These are phyloP conservation scores for Neocallimastix lanati DNA, from an alignment of 192 early-diverging fungal genomes.

Conservation along the genomic window DNA sequence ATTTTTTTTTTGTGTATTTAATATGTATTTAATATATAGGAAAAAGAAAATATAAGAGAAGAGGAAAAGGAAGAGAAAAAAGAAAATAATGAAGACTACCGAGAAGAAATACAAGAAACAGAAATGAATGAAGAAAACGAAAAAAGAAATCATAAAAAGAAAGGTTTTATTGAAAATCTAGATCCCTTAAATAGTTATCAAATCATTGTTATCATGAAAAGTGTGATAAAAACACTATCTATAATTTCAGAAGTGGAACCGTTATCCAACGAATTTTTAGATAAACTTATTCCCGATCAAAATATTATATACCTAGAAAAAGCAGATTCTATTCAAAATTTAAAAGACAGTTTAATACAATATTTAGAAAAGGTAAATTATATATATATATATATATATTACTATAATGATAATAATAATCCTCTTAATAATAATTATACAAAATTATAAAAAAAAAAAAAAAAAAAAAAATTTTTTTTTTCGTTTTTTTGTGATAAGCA, in stretches of 20 bases:
- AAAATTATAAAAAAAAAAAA: too few species aligned
- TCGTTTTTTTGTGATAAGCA: too few species aligned
- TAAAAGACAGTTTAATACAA: neutral
- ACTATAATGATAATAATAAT: too few species aligned
- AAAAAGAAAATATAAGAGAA: neutral
- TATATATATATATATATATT: too few species aligned
- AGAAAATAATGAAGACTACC: too few species aligned
- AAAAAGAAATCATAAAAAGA: neutral
- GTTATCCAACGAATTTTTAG: neutral
- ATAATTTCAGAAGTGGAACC: neutral
- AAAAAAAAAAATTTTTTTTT: too few species aligned
- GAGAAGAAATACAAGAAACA: too few species aligned
- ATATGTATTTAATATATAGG: too few species aligned
- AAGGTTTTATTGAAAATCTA: too few species aligned
- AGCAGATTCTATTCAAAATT: neutral
- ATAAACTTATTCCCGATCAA: neutral
- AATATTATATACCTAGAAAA: neutral
- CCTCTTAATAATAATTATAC: too few species aligned
- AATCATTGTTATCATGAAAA: neutral
- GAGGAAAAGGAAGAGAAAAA: too few species aligned
- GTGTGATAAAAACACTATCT: neutral
- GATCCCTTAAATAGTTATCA: neutral
- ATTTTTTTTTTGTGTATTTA: too few species aligned
- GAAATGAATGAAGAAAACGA: neutral
- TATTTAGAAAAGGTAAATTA: neutral